These are phyloP conservation scores for Penicillium psychrofluorescens DNA, from an alignment of 495 filamentous ascomycete genomes.

Conservation along the genomic window DNA sequence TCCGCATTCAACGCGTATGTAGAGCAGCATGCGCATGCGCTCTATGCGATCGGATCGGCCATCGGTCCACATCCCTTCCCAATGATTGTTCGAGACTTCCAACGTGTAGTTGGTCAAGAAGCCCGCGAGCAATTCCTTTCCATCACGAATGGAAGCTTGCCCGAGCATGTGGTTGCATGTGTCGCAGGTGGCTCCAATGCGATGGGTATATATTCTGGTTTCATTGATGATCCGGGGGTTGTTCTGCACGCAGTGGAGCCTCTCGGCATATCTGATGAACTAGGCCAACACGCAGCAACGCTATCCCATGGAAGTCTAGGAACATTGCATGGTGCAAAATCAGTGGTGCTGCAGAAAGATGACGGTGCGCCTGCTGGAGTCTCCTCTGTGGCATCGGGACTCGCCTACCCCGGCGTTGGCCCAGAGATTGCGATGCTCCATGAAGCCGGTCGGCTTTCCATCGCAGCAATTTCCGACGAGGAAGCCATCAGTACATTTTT, in stretches of 20 bases:
- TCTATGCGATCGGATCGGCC: constrained; percentile 94
- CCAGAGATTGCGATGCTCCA: constrained; percentile 92
- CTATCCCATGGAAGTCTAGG: constrained; percentile 82
- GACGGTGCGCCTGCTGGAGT: constrained; percentile 91
- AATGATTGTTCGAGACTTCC: constrained; percentile 93
- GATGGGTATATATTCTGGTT: constrained; percentile 94
- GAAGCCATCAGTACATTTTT: constrained; percentile 88
- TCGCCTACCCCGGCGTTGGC: constrained; percentile 95
- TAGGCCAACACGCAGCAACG: constrained; percentile 78
- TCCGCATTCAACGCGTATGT: constrained; percentile 90
- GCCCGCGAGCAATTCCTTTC: constrained; percentile 77
- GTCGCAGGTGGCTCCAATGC: constrained; percentile 92
- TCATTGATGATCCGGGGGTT: constrained; percentile 75
- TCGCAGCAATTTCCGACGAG: constrained; percentile 89
- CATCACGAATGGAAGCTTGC: constrained; percentile 73
- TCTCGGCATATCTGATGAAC: constrained; percentile 88
- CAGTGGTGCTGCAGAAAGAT: constrained; percentile 89
- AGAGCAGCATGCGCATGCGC: constrained; percentile 74
- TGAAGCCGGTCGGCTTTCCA: constrained; percentile 75
- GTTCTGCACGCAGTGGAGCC: constrained; percentile 92
- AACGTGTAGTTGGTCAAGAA: constrained; percentile 87
- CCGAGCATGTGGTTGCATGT: constrained; percentile 92
- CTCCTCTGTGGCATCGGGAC: constrained; percentile 89
- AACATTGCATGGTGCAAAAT: constrained; percentile 90
- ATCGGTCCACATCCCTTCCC: constrained; percentile 96